phyloP scores from a whole-genome alignment of 306 rosid genomes.

The Cucurbita ficifolia region DNA sequence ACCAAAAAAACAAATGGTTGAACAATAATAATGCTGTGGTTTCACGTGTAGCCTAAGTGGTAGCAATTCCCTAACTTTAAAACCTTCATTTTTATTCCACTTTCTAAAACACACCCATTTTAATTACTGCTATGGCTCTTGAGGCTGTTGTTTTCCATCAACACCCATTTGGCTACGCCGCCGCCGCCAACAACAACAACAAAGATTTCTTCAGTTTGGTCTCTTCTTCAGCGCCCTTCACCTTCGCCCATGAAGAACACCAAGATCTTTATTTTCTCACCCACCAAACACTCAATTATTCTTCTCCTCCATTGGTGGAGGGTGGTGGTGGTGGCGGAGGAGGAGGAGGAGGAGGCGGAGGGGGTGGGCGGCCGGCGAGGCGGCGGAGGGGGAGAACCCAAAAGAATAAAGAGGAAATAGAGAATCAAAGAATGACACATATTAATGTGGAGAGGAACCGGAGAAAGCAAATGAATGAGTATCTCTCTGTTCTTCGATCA shows the following conservation, averaged over 20 bases:
- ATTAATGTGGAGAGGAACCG: conserved; percentile 1
- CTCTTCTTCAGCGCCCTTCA: background rate
- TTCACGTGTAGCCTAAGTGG: conserved; percentile 6
- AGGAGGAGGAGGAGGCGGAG: background rate
- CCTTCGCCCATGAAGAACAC: no score
- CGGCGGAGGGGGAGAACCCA: background rate
- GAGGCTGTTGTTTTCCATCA: conserved; percentile 8
- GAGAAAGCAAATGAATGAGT: conserved; percentile 4
- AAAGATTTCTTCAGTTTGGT: conserved; percentile 3
- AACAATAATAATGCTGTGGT: background rate
- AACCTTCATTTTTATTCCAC: background rate
- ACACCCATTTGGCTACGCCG: background rate
- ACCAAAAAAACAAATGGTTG: background rate
- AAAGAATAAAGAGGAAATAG: conserved; percentile 3
- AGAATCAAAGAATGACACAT: conserved; percentile 3
- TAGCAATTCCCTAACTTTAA: background rate
- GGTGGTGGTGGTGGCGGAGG: background rate
- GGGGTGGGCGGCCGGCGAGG: background rate
- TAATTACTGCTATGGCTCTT: background rate
- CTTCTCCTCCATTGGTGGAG: no score
- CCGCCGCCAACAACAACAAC: background rate
- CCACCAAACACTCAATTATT: no score
- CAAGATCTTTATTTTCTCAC: no score
- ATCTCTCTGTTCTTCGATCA: conserved; percentile 7
- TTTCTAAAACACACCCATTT: background rate